Percentiles rank a stretch among this genome's conserved stretches.
Conservation (phyloP, 768 basidiomycete species). For the Glaciozyma antarctica region DNA sequence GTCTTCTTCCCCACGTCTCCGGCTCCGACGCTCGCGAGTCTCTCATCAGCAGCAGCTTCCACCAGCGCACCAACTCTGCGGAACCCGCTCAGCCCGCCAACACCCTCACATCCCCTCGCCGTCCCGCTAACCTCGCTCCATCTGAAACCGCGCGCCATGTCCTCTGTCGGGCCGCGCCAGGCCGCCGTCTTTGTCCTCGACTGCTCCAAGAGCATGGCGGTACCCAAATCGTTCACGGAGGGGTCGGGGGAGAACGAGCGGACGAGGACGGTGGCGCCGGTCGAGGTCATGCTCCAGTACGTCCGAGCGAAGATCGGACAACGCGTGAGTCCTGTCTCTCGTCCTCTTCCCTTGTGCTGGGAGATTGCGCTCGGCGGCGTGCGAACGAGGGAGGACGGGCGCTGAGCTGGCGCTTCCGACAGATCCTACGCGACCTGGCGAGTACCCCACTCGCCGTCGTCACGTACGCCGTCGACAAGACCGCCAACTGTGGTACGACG, state of each 20-base stretch:
- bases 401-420: not conserved
- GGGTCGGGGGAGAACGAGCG: slow-evolving; percentile 41
- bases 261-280: slow-evolving; percentile 52
- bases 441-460: slow-evolving; percentile 91
- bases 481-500: slow-evolving; percentile 24
- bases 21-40: no score
- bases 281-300: slow-evolving; percentile 74
- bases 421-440: slow-evolving; percentile 87
- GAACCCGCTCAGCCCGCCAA: no score
- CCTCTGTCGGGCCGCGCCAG: no score
- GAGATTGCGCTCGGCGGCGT: not conserved
- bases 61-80: no score
- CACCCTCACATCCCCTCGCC: no score
- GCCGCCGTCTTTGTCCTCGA: not conserved
- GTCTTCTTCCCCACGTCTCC: no score
- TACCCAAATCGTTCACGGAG: not conserved
- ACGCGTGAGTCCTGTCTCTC: slow-evolving; percentile 19
- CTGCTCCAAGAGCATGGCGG: not conserved
- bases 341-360: not conserved
- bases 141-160: no score
- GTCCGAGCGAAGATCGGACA: slow-evolving; percentile 72
- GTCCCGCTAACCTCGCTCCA: no score
- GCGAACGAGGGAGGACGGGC: not conserved
- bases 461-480: slow-evolving; percentile 56
- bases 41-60: no score